These are phyloP conservation scores for Tetragonia tetragonoides DNA, from an alignment of 148 eudicot species.

Conservation along the genomic window DNA sequence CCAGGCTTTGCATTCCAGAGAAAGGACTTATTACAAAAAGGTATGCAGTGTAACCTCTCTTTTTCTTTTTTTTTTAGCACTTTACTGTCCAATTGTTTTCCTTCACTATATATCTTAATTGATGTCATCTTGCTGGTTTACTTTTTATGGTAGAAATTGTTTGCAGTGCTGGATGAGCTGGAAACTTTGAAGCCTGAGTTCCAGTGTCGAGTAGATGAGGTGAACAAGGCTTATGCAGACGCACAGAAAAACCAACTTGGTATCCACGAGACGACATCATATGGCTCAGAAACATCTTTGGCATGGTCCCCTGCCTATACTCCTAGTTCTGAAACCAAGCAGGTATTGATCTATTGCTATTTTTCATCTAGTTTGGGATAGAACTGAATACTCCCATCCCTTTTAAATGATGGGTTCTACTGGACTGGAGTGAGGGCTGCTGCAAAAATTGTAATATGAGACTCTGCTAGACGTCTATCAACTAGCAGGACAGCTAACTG, in stretches of 20 bases:
- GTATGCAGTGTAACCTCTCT: slow-evolving; percentile 28
- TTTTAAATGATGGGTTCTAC: background rate
- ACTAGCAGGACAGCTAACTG: no score
- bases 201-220: slow-evolving; percentile 49
- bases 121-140: slow-evolving; percentile 16
- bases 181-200: slow-evolving; percentile 83
- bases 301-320: slow-evolving; percentile 36
- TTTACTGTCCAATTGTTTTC: slow-evolving; percentile 7
- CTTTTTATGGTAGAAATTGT: slow-evolving; percentile 51
- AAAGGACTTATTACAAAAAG: slow-evolving; percentile 55
- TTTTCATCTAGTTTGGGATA: background rate
- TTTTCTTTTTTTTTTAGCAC: background rate
- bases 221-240: slow-evolving; percentile 38
- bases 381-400: background rate
- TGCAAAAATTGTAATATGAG: no score
- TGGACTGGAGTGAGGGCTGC: background rate
- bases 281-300: slow-evolving; percentile 42
- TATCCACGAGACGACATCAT: slow-evolving; percentile 32
- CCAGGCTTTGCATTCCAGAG: slow-evolving; percentile 53
- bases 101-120: slow-evolving; percentile 3
- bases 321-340: slow-evolving; percentile 39
- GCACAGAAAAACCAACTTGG: slow-evolving; percentile 38
- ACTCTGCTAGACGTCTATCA: no score
- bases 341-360: slow-evolving; percentile 40
- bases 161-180: slow-evolving; percentile 68